phyloP scores from a whole-genome alignment of 2,329 filamentous ascomycete genomes.

The Fusarium floridanum region DNA sequence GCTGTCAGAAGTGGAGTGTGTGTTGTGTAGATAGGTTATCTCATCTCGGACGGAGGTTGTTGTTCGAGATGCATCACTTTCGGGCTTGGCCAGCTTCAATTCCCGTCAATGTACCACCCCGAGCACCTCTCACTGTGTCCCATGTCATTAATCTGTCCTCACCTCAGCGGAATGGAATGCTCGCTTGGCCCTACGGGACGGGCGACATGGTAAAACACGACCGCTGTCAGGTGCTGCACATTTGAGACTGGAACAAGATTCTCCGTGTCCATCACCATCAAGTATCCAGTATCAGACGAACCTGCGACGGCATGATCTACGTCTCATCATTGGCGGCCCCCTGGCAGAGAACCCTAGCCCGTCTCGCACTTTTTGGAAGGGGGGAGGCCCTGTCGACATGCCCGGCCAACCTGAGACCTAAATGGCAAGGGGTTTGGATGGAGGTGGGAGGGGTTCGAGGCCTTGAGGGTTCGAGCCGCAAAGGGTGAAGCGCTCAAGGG shows the following conservation, averaged over 20 bases:
- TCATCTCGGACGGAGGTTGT: slow-evolving; percentile 38
- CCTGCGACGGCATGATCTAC: slow-evolving; percentile 41
- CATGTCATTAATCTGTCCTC: slow-evolving; percentile 28
- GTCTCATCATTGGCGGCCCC: slow-evolving; percentile 38
- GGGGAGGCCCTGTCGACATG: slow-evolving; percentile 26
- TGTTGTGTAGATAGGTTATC: slow-evolving; percentile 5
- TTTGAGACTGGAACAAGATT: slow-evolving; percentile 42
- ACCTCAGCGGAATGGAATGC: background rate
- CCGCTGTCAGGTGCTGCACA: slow-evolving; percentile 32
- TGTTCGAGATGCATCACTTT: slow-evolving; percentile 32
- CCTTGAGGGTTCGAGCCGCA: slow-evolving; percentile 16
- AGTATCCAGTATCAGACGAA: slow-evolving; percentile 36
- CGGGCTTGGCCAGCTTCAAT: slow-evolving; percentile 35
- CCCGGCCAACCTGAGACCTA: slow-evolving; percentile 44
- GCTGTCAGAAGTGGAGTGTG: slow-evolving; percentile 29
- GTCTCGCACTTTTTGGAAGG: slow-evolving; percentile 8
- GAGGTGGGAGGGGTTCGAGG: slow-evolving; percentile 18
- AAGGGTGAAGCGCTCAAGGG: slow-evolving; percentile 31
- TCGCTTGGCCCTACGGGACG: slow-evolving; percentile 30
- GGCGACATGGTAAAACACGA: slow-evolving; percentile 23
- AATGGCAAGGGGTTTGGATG: slow-evolving; percentile 36
- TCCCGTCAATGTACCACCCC: slow-evolving; percentile 27
- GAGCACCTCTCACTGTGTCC: background rate
- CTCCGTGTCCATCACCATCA: slow-evolving; percentile 41
- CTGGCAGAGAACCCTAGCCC: slow-evolving; percentile 16